Conservation (phyloP, 2,329 filamentous ascomycete species). For the Thyridium curvatum region DNA sequence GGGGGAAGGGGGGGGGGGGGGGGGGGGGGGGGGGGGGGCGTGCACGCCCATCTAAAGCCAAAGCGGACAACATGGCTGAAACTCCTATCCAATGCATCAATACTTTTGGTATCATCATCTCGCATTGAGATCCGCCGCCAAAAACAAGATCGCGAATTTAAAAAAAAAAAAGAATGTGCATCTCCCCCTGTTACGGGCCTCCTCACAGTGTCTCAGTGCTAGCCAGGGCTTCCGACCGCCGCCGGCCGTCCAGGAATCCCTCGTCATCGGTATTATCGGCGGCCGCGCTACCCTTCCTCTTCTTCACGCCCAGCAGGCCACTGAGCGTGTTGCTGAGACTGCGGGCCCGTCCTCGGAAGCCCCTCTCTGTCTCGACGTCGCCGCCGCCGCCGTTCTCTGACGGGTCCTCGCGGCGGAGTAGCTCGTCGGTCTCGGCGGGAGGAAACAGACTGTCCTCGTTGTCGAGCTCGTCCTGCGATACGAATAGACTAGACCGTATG, state of each 20-base stretch:
- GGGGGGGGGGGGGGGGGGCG: not conserved
- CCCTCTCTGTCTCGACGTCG: conserved; percentile 8
- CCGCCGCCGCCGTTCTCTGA: conserved; percentile 4
- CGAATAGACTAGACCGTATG: conserved; percentile 48
- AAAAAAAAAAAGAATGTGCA: too few relatives aligned
- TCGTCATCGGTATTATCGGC: not conserved
- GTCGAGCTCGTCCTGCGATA: conserved; percentile 35
- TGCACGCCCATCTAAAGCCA: conserved; percentile 12
- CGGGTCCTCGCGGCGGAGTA: not conserved
- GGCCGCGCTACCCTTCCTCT: conserved; percentile 9
- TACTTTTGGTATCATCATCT: too few relatives aligned
- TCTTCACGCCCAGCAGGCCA: conserved; percentile 24
- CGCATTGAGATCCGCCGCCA: too few relatives aligned
- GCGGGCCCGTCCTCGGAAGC: conserved; percentile 24
- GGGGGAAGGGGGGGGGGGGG: not conserved
- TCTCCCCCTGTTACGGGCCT: too few relatives aligned
- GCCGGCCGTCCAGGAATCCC: too few relatives aligned
- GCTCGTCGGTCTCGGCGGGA: conserved; percentile 11
- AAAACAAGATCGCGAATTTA: conserved; percentile 2
- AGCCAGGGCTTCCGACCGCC: too few relatives aligned
- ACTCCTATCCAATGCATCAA: conserved; percentile 8
- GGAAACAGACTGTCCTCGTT: conserved; percentile 6
- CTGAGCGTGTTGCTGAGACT: conserved; percentile 33
- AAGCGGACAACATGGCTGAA: not conserved
- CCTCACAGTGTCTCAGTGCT: too few relatives aligned